These are phyloP conservation scores for Osmanthus fragrans DNA, from an alignment of 257 asterid species.

Conservation along the genomic window DNA sequence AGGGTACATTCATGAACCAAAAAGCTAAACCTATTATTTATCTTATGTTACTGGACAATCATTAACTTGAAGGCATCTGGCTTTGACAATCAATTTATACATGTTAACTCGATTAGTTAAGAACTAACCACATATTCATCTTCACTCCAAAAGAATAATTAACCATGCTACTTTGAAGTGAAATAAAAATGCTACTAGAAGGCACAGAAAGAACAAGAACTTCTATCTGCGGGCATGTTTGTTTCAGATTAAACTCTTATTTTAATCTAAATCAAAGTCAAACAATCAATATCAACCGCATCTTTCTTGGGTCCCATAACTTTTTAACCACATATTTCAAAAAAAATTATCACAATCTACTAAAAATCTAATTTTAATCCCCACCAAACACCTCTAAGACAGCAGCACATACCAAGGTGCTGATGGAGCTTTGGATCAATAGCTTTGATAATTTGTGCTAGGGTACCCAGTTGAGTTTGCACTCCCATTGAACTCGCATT, in stretches of 20 bases:
- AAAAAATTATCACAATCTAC: too few relatives aligned
- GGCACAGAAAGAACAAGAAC: conserved; percentile 2
- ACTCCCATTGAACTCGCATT: conserved; percentile 82
- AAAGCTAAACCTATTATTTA: neutral
- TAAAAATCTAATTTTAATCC: too few relatives aligned
- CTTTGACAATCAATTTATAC: conserved; percentile 5
- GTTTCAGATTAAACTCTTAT: too few relatives aligned
- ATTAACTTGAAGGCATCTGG: neutral
- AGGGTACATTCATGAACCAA: neutral
- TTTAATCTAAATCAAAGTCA: too few relatives aligned
- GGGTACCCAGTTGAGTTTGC: conserved; percentile 84
- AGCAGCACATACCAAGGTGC: conserved; percentile 74
- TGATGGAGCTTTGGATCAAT: conserved; percentile 93
- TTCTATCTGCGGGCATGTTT: too few relatives aligned
- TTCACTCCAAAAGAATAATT: neutral
- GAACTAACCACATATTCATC: conserved; percentile 1
- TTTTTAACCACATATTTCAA: too few relatives aligned
- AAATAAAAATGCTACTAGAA: conserved; percentile 12
- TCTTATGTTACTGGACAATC: neutral
- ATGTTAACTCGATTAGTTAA: conserved; percentile 1
- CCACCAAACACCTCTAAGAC: too few relatives aligned
- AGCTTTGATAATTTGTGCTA: conserved; percentile 76
- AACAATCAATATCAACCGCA: too few relatives aligned
- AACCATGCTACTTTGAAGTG: conserved; percentile 10
- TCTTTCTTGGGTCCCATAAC: too few relatives aligned